Conservation (phyloP, 106 monocot genomes). For the Ottelia alismoides region DNA sequence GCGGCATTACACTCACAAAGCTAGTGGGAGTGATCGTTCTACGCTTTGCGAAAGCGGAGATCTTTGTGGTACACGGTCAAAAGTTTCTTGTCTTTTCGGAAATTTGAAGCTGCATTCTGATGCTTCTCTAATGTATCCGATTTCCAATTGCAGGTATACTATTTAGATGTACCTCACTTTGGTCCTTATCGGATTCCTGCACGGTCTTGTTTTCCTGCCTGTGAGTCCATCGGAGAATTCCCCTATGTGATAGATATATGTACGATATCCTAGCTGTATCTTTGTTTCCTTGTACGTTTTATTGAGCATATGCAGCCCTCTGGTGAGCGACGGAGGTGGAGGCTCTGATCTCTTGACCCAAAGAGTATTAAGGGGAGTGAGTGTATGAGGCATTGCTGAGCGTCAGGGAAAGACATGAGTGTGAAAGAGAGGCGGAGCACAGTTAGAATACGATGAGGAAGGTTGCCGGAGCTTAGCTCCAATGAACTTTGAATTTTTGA, state of each 20-base stretch:
- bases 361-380: too few relatives aligned
- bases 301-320: conserved; percentile 81
- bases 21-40: conserved; percentile 88
- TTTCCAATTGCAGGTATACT: conserved; percentile 61
- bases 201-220: conserved; percentile 89
- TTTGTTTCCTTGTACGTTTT: conserved; percentile 41
- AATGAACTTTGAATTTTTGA: too few relatives aligned
- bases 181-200: conserved; percentile 86
- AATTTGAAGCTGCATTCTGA: not conserved
- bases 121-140: not conserved
- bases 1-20: conserved; percentile 97
- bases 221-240: conserved; percentile 22
- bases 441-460: too few relatives aligned
- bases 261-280: not conserved
- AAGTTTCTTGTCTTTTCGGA: not conserved
- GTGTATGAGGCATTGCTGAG: too few relatives aligned
- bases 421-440: too few relatives aligned
- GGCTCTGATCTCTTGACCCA: too few relatives aligned
- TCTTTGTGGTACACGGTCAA: conserved; percentile 68
- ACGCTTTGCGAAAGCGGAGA: conserved; percentile 69
- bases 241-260: not conserved
- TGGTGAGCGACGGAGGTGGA: too few relatives aligned
- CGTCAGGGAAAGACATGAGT: too few relatives aligned
- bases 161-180: conserved; percentile 96
- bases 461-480: too few relatives aligned